Evolutionary conservation across 805 yeast genomes (phyloP).

Genomic region (Candida pseudoglaebosa): DNA sequence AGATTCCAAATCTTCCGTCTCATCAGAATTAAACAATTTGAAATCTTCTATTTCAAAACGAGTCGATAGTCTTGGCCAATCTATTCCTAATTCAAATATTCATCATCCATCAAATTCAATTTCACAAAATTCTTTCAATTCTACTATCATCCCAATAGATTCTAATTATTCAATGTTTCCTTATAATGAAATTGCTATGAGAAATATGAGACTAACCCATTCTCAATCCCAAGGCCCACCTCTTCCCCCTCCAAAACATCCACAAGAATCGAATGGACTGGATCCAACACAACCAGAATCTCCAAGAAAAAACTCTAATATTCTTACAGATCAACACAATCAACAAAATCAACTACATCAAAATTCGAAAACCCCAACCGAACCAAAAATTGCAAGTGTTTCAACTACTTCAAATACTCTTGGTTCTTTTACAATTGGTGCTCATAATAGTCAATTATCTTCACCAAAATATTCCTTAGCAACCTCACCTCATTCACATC

Average conservation of each 20-base stretch:
- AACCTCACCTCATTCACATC: conserved; percentile 3
- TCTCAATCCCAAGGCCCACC: conserved; percentile 5
- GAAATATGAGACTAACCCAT: conserved; percentile 8
- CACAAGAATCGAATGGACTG: conserved; percentile 11
- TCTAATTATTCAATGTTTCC: conserved; percentile 30
- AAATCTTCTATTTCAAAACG: conserved; percentile 2
- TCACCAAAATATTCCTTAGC: background rate
- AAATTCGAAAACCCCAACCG: conserved; percentile 16
- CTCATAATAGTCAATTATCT: background rate
- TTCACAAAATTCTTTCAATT: conserved; percentile 13
- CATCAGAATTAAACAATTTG: background rate
- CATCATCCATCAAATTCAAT: conserved; percentile 12
- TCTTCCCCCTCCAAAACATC: conserved; percentile 9
- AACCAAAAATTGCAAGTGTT: no score
- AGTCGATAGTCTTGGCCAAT: conserved; percentile 7
- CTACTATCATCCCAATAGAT: conserved; percentile 23
- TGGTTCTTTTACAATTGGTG: background rate
- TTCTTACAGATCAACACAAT: conserved; percentile 6
- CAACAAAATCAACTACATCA: conserved; percentile 12
- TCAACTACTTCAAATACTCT: no score
- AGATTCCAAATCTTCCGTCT: background rate
- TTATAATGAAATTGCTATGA: conserved; percentile 13
- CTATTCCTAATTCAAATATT: conserved; percentile 10
- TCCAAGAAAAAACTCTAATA: conserved; percentile 12
- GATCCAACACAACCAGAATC: conserved; percentile 34